phyloP scores from a whole-genome alignment of 352 stramenopile species.

The Phytophthora sp. region DNA sequence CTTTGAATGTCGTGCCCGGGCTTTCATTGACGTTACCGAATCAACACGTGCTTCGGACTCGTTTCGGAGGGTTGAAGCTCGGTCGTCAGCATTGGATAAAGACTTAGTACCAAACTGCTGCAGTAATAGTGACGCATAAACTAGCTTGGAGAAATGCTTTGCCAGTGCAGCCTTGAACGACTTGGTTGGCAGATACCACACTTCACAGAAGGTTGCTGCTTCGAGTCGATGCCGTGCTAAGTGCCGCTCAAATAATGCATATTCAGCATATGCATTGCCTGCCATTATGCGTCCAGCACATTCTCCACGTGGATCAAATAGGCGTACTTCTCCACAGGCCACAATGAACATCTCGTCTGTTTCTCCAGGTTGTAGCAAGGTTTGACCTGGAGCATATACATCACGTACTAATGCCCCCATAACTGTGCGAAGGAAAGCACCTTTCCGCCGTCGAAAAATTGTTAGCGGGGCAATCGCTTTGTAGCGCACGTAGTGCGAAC shows the following conservation, averaged over 20 bases:
- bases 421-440: conserved; percentile 58
- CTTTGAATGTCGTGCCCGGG: conserved; percentile 33
- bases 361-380: conserved; percentile 31
- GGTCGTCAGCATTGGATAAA: neutral
- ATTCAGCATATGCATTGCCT: conserved; percentile 51
- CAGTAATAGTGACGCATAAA: conserved; percentile 50
- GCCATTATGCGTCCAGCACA: conserved; percentile 31
- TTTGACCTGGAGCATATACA: conserved; percentile 54
- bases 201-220: conserved; percentile 53
- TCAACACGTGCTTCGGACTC: conserved; percentile 17
- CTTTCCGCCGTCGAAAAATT: conserved; percentile 55
- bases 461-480: conserved; percentile 49
- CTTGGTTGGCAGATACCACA: conserved; percentile 45
- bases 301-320: conserved; percentile 28
- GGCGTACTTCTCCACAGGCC: conserved; percentile 44
- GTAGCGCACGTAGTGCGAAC: conserved; percentile 57
- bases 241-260: conserved; percentile 54
- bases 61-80: neutral
- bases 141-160: conserved; percentile 65
- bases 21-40: conserved; percentile 47
- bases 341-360: conserved; percentile 66
- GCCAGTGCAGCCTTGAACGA: conserved; percentile 51
- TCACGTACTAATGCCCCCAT: conserved; percentile 49
- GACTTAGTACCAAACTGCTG: conserved; percentile 33
- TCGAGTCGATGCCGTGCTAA: conserved; percentile 34